phyloP scores from a whole-genome alignment of 164 flowering plant species.

The Warburgia ugandensis region DNA sequence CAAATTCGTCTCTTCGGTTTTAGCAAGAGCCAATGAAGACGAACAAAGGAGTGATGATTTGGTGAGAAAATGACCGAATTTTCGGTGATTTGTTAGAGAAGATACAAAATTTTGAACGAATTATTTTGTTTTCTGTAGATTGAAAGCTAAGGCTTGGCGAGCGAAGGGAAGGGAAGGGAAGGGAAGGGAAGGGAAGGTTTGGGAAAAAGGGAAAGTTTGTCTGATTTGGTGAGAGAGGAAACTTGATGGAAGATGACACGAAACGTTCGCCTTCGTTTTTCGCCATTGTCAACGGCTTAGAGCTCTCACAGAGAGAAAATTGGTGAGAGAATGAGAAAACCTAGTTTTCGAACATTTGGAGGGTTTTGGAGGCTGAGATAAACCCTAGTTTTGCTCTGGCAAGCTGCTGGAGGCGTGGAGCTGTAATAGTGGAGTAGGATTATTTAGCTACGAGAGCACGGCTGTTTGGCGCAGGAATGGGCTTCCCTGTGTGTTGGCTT shows the following conservation, averaged over 20 bases:
- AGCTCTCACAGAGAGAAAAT: background rate
- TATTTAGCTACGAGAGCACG: too few species aligned
- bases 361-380: constrained; percentile 1
- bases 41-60: constrained; percentile 28
- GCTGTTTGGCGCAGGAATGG: too few species aligned
- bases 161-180: too few species aligned
- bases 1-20: constrained; percentile 25
- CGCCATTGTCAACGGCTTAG: constrained; percentile 19
- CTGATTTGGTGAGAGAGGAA: constrained; percentile 11
- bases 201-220: constrained; percentile 5
- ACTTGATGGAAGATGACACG: constrained; percentile 35
- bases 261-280: constrained; percentile 33
- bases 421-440: too few species aligned
- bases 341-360: too few species aligned
- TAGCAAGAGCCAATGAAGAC: constrained; percentile 26
- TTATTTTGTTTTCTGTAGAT: constrained; percentile 15
- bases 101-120: constrained; percentile 20
- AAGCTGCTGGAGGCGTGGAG: background rate
- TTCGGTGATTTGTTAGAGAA: constrained; percentile 14
- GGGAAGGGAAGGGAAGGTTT: constrained; percentile 22
- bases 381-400: constrained; percentile 19
- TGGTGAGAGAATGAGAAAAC: too few species aligned
- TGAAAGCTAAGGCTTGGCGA: constrained; percentile 18
- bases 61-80: background rate
- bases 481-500: too few species aligned